Base-by-base conservation (phyloP, 2,329 filamentous ascomycete genomes). In the Colletotrichum camelliae region DNA sequence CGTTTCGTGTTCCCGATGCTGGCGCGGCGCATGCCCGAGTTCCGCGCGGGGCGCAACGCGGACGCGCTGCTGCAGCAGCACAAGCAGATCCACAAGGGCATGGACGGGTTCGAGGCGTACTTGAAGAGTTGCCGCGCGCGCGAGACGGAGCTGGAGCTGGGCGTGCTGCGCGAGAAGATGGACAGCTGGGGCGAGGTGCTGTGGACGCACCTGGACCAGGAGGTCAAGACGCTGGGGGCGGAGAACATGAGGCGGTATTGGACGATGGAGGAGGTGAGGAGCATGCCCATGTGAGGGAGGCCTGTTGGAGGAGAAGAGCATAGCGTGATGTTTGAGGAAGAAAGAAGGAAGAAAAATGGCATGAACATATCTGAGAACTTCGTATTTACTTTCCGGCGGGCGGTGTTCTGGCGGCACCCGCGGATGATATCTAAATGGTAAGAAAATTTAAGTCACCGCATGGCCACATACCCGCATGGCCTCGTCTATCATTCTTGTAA, bases 241-340 rank as follows among this genome's bases (percentile, higher is more conserved):
- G 94, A 97, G 83, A 97, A 96, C 82, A 98, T 98, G 96, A 89
- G 95, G 79, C 91, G 88, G 84, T 96, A 94, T 84, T 98, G 95
- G 94, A 94, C 88, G 0, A 79, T 92, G 76, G 91, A 94, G 62
- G 96, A 98, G 88, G 93, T 98, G 84, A 87, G 85, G 82, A 85
- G 86, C 67, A 89, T 97, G 86, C 92, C 91, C 1, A 95, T 96
- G 87, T 96, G 82, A 84, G 24, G 16, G 55, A 3, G 55, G 55
- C 12, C 12, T 29, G 21, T 29, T 29, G 55, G 55, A 58, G 31
- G 0, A n/a, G 18, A 5, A 33, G 31, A 12, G 58, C 58, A 62
- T 62, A 9, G 31, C 58, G 33, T 62, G 18, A 7, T 21, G 58
- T 62, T 31, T 15, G 18, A 13, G 7, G 6, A 5, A 16, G 39